Evolutionary conservation across 176 grass and related monocot species (phyloP).

Genomic region (Hordeum marinum): DNA sequence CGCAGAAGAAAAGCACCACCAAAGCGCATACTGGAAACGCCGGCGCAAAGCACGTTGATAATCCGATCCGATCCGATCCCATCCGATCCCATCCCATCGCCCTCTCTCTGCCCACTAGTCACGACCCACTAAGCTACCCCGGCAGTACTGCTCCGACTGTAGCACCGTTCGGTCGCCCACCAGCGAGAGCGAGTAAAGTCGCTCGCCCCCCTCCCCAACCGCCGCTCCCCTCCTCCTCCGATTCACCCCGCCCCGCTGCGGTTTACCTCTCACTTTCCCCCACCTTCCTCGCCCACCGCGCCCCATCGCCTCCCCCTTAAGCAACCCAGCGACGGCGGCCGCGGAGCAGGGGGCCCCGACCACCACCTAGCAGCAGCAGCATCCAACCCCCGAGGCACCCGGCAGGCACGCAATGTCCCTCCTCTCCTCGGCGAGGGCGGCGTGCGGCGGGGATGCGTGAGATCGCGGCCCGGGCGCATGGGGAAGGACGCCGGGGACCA

Average conservation of each 20-base stretch:
- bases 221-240: too few relatives aligned
- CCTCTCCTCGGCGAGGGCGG: not conserved
- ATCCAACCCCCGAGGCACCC: not conserved
- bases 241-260: conserved; percentile 3
- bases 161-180: too few relatives aligned
- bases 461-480: conserved; percentile 29
- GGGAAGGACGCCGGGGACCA: conserved; percentile 46
- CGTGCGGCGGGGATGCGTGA: conserved; percentile 39
- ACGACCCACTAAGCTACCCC: not conserved
- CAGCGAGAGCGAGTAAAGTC: too few relatives aligned
- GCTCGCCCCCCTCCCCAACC: too few relatives aligned
- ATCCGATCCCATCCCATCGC: too few relatives aligned
- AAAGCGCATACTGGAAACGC: too few relatives aligned
- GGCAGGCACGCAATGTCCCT: conserved; percentile 28
- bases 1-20: too few relatives aligned
- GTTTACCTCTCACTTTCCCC: conserved; percentile 67
- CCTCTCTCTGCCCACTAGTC: not conserved
- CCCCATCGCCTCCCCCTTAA: conserved; percentile 38
- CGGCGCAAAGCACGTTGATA: too few relatives aligned
- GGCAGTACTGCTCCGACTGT: too few relatives aligned
- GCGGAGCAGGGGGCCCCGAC: not conserved
- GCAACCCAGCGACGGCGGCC: not conserved
- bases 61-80: too few relatives aligned
- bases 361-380: not conserved
- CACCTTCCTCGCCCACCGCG: conserved; percentile 43